phyloP scores from a whole-genome alignment of 306 rosid genomes.

The Cotoneaster glaucophyllus region DNA sequence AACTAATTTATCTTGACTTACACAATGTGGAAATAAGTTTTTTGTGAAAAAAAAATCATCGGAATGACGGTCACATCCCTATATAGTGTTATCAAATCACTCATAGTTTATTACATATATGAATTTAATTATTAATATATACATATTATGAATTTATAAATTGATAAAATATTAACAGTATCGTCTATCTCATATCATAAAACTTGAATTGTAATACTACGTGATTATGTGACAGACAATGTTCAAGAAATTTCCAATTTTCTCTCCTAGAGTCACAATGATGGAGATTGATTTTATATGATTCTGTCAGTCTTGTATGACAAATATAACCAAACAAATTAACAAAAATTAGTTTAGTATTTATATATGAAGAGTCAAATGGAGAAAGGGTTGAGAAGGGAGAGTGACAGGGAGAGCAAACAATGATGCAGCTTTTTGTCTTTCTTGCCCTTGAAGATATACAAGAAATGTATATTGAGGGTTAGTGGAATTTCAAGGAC shows the following conservation, averaged over 20 bases:
- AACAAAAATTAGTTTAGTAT: not conserved
- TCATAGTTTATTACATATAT: too few relatives aligned
- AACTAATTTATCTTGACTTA: too few relatives aligned
- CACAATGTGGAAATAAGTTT: too few relatives aligned
- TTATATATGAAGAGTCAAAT: not conserved
- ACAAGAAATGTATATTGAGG: not conserved
- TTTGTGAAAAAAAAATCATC: too few relatives aligned
- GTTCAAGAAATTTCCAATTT: not conserved
- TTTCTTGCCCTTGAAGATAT: slow-evolving; percentile 22
- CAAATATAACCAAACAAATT: not conserved
- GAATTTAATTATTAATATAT: too few relatives aligned
- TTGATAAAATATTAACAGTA: too few relatives aligned
- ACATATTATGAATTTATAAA: too few relatives aligned
- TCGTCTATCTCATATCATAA: not conserved
- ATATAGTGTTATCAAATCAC: not conserved
- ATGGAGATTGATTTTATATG: not conserved
- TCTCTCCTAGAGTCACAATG: not conserved
- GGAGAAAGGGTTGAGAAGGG: not conserved
- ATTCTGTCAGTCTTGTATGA: not conserved
- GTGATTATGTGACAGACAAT: not conserved
- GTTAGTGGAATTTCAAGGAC: slow-evolving; percentile 9
- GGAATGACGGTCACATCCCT: too few relatives aligned
- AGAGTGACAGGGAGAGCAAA: not conserved
- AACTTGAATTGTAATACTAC: too few relatives aligned
- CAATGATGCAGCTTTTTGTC: slow-evolving; percentile 9